A percentile compares a stretch with the other conserved stretches of the same genome.
phyloP scores from a whole-genome alignment of 768 basidiomycete genomes.

The Trametes maxima region DNA sequence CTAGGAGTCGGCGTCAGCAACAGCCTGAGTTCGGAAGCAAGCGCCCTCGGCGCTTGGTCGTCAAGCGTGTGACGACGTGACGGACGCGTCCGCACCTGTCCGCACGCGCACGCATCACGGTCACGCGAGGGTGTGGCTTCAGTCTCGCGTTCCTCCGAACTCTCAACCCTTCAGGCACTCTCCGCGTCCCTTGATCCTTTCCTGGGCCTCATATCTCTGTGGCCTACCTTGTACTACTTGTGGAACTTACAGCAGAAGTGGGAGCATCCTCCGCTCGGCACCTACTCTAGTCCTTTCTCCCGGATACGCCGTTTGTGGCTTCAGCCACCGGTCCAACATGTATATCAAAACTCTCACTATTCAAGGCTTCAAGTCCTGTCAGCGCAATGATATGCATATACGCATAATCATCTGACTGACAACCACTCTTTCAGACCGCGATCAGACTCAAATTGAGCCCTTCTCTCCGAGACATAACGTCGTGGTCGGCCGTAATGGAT shows the following conservation, averaged over 20 bases:
- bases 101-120: constrained; percentile 12
- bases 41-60: too few species aligned
- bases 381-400: constrained; percentile 25
- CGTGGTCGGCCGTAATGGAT: constrained; percentile 96
- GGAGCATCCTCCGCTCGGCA: too few species aligned
- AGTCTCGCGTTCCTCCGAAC: neutral
- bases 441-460: constrained; percentile 91
- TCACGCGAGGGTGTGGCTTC: neutral
- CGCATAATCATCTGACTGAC: neutral
- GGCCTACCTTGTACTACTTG: too few species aligned
- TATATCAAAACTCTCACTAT: constrained; percentile 89
- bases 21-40: too few species aligned
- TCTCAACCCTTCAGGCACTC: neutral
- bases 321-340: constrained; percentile 43
- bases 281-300: too few species aligned
- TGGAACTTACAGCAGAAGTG: too few species aligned
- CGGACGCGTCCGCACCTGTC: constrained; percentile 12
- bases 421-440: constrained; percentile 57
- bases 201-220: neutral
- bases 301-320: too few species aligned
- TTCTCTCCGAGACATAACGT: constrained; percentile 95
- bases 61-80: constrained; percentile 1
- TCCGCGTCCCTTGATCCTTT: neutral
- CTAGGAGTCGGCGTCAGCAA: too few species aligned
- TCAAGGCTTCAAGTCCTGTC: constrained; percentile 98